Conservation (phyloP, 169 alveolate species). For the Amoebophrya sp. region DNA sequence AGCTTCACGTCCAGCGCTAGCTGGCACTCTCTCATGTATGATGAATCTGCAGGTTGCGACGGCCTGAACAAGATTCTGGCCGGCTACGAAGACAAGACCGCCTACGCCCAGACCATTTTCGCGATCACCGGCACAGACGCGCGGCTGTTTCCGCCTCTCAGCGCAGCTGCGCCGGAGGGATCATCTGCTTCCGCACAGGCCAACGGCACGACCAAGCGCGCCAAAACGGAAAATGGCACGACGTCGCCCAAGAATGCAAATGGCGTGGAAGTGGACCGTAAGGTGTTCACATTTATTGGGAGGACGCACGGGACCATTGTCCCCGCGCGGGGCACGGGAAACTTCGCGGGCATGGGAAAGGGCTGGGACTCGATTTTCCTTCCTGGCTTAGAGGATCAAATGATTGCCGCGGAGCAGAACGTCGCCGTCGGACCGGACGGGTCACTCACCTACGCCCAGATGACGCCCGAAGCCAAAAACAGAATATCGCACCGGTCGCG, state of each 20-base stretch:
- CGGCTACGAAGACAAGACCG: background rate
- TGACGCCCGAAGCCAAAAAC: background rate
- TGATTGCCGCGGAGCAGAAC: too few relatives aligned
- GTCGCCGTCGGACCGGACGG: background rate
- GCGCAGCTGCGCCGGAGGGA: background rate
- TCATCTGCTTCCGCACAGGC: background rate
- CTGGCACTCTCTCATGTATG: too few relatives aligned
- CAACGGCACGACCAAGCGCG: too few relatives aligned
- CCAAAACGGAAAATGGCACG: too few relatives aligned
- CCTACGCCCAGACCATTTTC: background rate
- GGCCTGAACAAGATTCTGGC: background rate
- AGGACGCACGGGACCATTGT: background rate
- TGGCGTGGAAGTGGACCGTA: too few relatives aligned
- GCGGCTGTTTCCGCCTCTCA: background rate
- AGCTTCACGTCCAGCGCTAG: too few relatives aligned
- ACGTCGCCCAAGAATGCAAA: too few relatives aligned
- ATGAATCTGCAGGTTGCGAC: too few relatives aligned
- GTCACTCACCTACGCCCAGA: background rate
- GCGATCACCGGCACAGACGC: background rate
- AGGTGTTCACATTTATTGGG: background rate
- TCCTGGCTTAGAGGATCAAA: too few relatives aligned
- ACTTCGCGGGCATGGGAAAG: background rate
- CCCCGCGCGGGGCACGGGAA: background rate
- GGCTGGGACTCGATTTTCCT: background rate
- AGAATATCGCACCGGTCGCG: background rate